Evolutionary conservation across 2,329 filamentous ascomycete genomes (phyloP).

Genomic region (Fusarium globosum): DNA sequence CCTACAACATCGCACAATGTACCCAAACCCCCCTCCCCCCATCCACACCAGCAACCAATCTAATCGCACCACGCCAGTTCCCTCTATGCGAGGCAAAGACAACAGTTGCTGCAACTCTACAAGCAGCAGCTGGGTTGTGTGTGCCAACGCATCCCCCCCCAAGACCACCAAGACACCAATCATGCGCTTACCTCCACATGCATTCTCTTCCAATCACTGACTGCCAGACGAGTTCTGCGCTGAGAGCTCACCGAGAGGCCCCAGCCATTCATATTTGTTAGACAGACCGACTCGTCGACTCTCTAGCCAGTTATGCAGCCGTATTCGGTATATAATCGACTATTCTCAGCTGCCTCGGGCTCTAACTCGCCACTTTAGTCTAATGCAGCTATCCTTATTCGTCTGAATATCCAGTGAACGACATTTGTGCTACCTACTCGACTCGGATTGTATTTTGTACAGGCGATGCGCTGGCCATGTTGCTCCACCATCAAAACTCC

Average conservation of each 20-base stretch:
- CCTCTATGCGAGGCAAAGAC: slow-evolving; percentile 42
- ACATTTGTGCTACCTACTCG: slow-evolving; percentile 22
- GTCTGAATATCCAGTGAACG: slow-evolving; percentile 12
- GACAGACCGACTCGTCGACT: slow-evolving; percentile 34
- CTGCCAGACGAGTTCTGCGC: slow-evolving; percentile 36
- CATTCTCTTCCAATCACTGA: slow-evolving; percentile 39
- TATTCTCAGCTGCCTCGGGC: slow-evolving; percentile 28
- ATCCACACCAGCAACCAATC: slow-evolving; percentile 34
- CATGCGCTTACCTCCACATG: slow-evolving; percentile 42
- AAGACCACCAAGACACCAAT: slow-evolving; percentile 42
- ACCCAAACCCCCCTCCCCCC: slow-evolving; percentile 21
- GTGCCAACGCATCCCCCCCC: slow-evolving; percentile 42
- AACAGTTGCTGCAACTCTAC: slow-evolving; percentile 36
- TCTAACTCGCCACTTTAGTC: slow-evolving; percentile 23
- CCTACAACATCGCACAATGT: slow-evolving; percentile 6
- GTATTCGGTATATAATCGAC: slow-evolving; percentile 11
- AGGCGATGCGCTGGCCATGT: slow-evolving; percentile 41
- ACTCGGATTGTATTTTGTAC: slow-evolving; percentile 28
- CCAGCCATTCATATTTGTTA: slow-evolving; percentile 32
- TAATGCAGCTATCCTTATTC: slow-evolving; percentile 20
- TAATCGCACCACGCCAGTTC: slow-evolving; percentile 38
- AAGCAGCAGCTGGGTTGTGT: slow-evolving; percentile 28
- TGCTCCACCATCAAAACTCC: slow-evolving; percentile 37
- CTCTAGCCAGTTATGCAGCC: slow-evolving; percentile 33
- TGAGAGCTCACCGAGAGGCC: slow-evolving; percentile 24